Base-by-base conservation (phyloP, 2,329 filamentous ascomycete genomes). In the Colletotrichum cereale region DNA sequence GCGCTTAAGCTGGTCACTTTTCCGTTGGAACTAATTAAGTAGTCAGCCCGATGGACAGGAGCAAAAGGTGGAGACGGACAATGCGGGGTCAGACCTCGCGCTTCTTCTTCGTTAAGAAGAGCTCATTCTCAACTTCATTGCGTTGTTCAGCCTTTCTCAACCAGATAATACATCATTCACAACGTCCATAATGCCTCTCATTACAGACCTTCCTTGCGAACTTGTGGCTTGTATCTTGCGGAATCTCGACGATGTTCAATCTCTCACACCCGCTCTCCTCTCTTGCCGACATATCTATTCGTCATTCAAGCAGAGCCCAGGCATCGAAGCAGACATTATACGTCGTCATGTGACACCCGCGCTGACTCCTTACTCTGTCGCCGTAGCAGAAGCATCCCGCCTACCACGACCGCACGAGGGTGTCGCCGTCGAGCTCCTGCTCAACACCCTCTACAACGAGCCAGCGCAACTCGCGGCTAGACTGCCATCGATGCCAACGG, bases 201-300 rank as follows among this genome's bases (percentile, higher is more conserved):
- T 67, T 0, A n/a, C 56, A 21, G 56, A 62, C 0, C 29, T 67
- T 5, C 64, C 47, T 11, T 62, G 36, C 24, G 56, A 62, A 1
- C 4, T 67, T 3, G 38, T 55, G 11, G 64, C 47, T 36, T 44
- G 14, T 5, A 53, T 67, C 2, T 11, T 62, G 8, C 14, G 36
- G 0, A 36, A 1, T 18, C 42, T 67, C 18, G 36, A 53, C 8
- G 47, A 62, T 21, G 1, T 67, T 5, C 26, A 10, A 3, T 55
- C 56, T 1, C 44, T 62, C 24, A 24, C 34, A 0, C 18, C 44
- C 2, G 44, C 5, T 42, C 34, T 66, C 2, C 55, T 60, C 24
- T 26, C 53, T 34, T 66, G 53, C 21, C 42, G 53, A 24, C 63
- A 60, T 3, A 60, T 60, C n/a, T 60, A 34, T 24, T 50, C 34